These are phyloP conservation scores for Diaporthe batatas DNA, from an alignment of 2,329 filamentous ascomycete genomes.

Conservation along the genomic window DNA sequence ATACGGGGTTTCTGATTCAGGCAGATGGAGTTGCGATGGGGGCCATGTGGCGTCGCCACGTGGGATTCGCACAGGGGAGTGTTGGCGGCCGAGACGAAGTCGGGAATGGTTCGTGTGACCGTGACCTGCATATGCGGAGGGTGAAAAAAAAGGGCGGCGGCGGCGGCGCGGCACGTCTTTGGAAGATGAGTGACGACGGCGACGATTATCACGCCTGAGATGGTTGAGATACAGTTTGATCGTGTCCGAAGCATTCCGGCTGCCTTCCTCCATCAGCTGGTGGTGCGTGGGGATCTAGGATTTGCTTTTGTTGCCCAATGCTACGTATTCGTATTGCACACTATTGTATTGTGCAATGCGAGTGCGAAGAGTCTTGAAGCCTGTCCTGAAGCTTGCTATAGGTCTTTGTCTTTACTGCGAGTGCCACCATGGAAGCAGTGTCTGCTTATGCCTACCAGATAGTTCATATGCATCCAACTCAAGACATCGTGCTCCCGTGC, in stretches of 20 bases:
- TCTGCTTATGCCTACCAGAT: background rate
- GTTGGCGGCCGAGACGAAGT: slow-evolving; percentile 2
- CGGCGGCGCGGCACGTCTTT: background rate
- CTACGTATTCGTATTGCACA: background rate
- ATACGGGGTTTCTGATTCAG: slow-evolving; percentile 19
- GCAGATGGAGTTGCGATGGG: background rate
- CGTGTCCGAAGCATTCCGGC: background rate
- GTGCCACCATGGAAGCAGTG: background rate
- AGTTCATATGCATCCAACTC: background rate
- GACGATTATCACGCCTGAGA: background rate
- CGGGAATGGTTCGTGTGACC: background rate
- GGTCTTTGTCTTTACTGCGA: background rate
- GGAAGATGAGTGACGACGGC: background rate
- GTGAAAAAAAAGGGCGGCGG: too few relatives aligned
- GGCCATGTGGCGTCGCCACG: slow-evolving; percentile 18
- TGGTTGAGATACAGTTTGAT: background rate
- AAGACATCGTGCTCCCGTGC: background rate
- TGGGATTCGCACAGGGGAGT: slow-evolving; percentile 5
- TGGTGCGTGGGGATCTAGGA: background rate
- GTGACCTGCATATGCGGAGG: background rate
- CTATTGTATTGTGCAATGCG: background rate
- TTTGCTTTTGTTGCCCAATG: too few relatives aligned
- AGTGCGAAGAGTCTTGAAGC: background rate
- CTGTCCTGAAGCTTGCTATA: background rate
- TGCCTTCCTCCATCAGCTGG: background rate